phyloP scores from a whole-genome alignment of 2,329 filamentous ascomycete species.

The Diaporthe sp. region DNA sequence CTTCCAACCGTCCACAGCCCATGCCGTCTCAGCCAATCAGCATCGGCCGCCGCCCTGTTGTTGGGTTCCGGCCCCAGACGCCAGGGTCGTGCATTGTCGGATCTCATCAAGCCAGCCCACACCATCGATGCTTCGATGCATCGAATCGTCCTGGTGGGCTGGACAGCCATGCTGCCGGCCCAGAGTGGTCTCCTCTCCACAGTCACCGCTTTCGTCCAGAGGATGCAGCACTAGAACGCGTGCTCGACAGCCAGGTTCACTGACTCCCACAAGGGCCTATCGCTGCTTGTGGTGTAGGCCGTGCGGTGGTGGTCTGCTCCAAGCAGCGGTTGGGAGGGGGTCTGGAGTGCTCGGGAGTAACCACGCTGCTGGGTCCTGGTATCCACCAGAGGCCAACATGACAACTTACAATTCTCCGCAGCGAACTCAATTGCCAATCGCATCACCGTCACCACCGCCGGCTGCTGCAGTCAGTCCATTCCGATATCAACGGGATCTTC shows the following conservation, averaged over 20 bases:
- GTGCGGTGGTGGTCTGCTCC: background rate
- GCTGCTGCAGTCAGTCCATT: background rate
- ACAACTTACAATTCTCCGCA: conserved; percentile 17
- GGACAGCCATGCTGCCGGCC: background rate
- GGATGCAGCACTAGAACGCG: conserved; percentile 15
- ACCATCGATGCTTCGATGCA: background rate
- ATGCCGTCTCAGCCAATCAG: conserved; percentile 35
- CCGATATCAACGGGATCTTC: background rate
- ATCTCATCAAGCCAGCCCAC: conserved; percentile 15
- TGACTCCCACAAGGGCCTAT: background rate
- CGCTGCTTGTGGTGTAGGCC: conserved; percentile 1
- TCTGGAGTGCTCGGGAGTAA: conserved; percentile 11
- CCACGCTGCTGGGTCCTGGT: conserved; percentile 22
- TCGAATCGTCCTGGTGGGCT: background rate
- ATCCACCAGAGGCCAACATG: background rate
- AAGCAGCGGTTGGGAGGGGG: conserved; percentile 8
- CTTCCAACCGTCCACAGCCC: background rate
- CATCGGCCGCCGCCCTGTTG: background rate
- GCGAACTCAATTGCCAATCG: conserved; percentile 23
- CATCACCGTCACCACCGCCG: background rate
- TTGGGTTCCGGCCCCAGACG: conserved; percentile 4
- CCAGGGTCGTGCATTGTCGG: conserved; percentile 21
- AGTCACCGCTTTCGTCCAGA: conserved; percentile 21
- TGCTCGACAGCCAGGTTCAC: background rate
- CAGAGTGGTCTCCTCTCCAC: background rate